These are phyloP conservation scores for Candida nanaspora DNA, from an alignment of 805 yeast genomes.

Conservation along the genomic window DNA sequence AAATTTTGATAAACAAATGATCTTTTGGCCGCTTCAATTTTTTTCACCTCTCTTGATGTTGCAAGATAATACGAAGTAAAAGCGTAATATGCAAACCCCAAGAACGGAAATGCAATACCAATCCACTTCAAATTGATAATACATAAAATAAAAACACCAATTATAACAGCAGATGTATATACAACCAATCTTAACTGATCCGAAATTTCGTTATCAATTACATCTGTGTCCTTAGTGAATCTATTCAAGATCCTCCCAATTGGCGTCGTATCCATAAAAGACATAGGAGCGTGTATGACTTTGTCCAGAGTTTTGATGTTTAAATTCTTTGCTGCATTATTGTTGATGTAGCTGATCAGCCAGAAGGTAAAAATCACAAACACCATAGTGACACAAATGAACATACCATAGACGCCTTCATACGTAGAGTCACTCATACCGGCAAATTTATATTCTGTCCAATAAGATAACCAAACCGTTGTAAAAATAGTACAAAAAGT, in stretches of 20 bases:
- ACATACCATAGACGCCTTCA: slow-evolving; percentile 48
- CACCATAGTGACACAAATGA: slow-evolving; percentile 39
- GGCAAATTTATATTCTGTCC: slow-evolving; percentile 49
- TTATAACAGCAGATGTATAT: slow-evolving; percentile 39
- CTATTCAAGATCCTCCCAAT: slow-evolving; percentile 71
- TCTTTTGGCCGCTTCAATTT: slow-evolving; percentile 66
- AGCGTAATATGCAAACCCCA: slow-evolving; percentile 35
- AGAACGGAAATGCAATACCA: slow-evolving; percentile 58
- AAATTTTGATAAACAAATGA: slow-evolving; percentile 66
- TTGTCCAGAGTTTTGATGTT: slow-evolving; percentile 50
- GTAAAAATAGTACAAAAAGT: slow-evolving; percentile 43
- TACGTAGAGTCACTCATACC: slow-evolving; percentile 34
- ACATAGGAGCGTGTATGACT: slow-evolving; percentile 65
- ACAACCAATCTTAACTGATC: slow-evolving; percentile 55
- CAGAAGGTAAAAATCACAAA: slow-evolving; percentile 27
- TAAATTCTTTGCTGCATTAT: slow-evolving; percentile 42
- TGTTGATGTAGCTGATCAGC: slow-evolving; percentile 43
- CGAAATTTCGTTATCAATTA: slow-evolving; percentile 62
- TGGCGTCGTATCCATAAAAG: slow-evolving; percentile 71
- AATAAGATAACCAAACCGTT: slow-evolving; percentile 66
- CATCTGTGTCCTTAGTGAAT: slow-evolving; percentile 74
- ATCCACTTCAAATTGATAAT: slow-evolving; percentile 60
- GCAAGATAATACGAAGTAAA: slow-evolving; percentile 59
- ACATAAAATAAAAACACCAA: slow-evolving; percentile 52
- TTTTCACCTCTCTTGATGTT: slow-evolving; percentile 66